These are phyloP conservation scores for Powellomyces hirtus DNA, from an alignment of 192 early-diverging fungal species.

Conservation along the genomic window DNA sequence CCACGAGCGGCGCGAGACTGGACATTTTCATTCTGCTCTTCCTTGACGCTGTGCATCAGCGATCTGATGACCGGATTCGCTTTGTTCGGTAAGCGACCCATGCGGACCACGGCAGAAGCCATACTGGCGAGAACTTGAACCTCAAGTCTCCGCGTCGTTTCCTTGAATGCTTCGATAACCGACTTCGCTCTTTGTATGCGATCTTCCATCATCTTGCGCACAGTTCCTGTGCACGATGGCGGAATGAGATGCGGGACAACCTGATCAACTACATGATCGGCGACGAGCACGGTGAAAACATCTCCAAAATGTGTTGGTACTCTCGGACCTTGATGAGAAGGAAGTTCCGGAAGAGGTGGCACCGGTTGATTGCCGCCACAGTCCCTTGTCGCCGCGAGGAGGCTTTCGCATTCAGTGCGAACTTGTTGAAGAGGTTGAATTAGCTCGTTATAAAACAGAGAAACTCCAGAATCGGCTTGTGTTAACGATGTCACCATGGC, in stretches of 20 bases:
- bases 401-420: constrained; percentile 60
- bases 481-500: constrained; percentile 51
- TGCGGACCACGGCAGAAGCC: constrained; percentile 76
- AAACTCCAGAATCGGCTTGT: constrained; percentile 51
- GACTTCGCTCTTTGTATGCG: constrained; percentile 54
- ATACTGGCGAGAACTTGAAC: constrained; percentile 67
- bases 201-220: constrained; percentile 14
- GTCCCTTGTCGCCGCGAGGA: constrained; percentile 61
- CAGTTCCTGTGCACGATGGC: constrained; percentile 24
- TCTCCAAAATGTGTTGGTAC: constrained; percentile 38
- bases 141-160: constrained; percentile 52
- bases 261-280: constrained; percentile 36
- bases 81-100: constrained; percentile 76
- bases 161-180: constrained; percentile 62
- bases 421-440: constrained; percentile 61
- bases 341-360: constrained; percentile 57
- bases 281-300: constrained; percentile 36
- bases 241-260: constrained; percentile 36
- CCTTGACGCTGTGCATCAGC: constrained; percentile 84
- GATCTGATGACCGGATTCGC: constrained; percentile 81
- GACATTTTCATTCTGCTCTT: constrained; percentile 52
- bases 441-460: constrained; percentile 64
- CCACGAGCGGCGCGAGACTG: constrained; percentile 58
- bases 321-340: constrained; percentile 24
- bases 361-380: constrained; percentile 37